Base-by-base conservation (phyloP, 495 filamentous ascomycete species). In the Glarea lozoyensis region DNA sequence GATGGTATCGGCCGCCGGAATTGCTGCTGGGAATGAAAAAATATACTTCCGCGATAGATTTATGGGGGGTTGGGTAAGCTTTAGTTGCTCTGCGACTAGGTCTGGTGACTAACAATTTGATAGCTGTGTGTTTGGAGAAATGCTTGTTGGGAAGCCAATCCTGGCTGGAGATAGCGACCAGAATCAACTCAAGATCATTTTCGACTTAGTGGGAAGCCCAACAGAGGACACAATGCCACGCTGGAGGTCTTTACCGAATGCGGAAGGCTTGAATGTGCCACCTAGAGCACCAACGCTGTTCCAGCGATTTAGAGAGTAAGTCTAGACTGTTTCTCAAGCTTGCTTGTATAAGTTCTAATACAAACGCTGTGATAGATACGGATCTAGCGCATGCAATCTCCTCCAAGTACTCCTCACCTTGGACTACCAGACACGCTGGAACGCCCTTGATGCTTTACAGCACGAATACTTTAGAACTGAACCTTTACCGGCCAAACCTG, bases 1-100 rank as follows among this genome's bases (percentile, higher is more conserved):
- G 92, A 43, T 99, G 92, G 92, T 99, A 99, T 56, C 73, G 92
- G 20, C 92, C 92, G 45, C 92, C 92, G 10, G 92, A 99, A 68
- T 71, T 99, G 7, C 69, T 99, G 17, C 69, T 99, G 25, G 81
- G 87, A 36, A 72, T 97, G 10, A 81, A 83, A 47, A 72, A 71
- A 43, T 99, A 99, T 58, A 99, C 92, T 23, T 84, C 92, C 17
- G 88, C 92, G 2, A 94, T 99, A 59, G 92, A 99, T 62, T 74
- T 97, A 70, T 99, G 92, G 92, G 92, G 92, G 56, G 89, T 94
- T 53, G 90, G 90, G 83, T 90, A 72, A 67, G 70, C 54, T 35
- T 44, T 27, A 17, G 9, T 24, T n/a, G 4, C 30, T 27, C 19
- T 22, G 12, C 15, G 0, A 17, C n/a, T 27, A 31, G 11, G 12